Percentiles rank a stretch among this genome's conserved stretches.
Evolutionary conservation across 2,329 filamentous ascomycete genomes (phyloP).

Genomic region (Penicillium fuscoglaucum): DNA sequence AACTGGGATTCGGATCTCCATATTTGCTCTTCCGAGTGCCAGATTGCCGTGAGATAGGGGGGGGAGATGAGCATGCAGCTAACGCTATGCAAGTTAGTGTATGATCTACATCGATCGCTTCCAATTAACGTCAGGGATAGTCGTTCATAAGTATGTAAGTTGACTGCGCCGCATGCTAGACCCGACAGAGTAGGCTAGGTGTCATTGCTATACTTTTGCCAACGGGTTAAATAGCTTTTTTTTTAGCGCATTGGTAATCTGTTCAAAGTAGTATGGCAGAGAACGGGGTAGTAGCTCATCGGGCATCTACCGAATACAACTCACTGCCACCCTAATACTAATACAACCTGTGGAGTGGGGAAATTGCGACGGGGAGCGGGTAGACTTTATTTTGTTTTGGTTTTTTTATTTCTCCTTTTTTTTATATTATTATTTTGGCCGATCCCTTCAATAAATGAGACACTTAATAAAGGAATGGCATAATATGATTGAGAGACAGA

Average conservation of each 20-base stretch:
- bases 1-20: neutral
- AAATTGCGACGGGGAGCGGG: neutral
- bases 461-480: neutral
- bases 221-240: neutral
- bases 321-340: neutral
- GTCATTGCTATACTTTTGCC: neutral
- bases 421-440: neutral
- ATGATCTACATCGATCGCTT: conserved; percentile 8
- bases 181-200: neutral
- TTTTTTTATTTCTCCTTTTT: neutral
- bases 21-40: neutral
- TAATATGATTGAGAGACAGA: neutral
- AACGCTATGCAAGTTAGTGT: neutral
- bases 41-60: neutral
- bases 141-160: conserved; percentile 3
- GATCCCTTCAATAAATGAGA: neutral
- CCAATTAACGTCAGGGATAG: neutral
- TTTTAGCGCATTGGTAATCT: neutral
- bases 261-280: neutral
- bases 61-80: neutral
- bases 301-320: neutral
- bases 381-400: neutral
- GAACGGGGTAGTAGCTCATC: neutral
- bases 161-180: conserved; percentile 9
- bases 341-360: neutral